These are phyloP conservation scores for Excoecaria cochinchinensis DNA, from an alignment of 345 rosid genomes.

Conservation along the genomic window DNA sequence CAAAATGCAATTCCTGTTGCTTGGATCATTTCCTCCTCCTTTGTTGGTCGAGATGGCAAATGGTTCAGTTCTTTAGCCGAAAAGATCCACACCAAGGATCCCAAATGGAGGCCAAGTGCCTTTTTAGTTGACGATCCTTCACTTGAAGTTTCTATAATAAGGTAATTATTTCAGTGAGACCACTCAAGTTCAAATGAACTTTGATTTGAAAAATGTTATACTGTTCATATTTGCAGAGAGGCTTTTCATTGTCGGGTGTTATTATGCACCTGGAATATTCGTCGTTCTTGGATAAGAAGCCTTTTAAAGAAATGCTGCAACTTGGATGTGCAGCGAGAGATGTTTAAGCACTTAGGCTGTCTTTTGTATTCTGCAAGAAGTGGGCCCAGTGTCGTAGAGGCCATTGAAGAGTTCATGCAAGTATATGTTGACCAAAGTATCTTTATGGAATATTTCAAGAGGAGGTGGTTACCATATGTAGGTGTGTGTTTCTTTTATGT, in stretches of 20 bases:
- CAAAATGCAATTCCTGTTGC: constrained; percentile 57
- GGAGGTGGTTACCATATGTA: constrained; percentile 43
- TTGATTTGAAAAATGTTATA: constrained; percentile 2
- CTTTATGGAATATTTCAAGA: constrained; percentile 49
- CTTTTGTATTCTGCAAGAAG: constrained; percentile 45
- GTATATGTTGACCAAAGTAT: constrained; percentile 47
- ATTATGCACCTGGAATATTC: constrained; percentile 46
- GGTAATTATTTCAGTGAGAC: constrained; percentile 25
- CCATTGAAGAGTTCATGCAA: constrained; percentile 51
- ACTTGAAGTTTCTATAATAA: constrained; percentile 38
- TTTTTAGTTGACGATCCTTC: constrained; percentile 50
- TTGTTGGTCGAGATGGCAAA: constrained; percentile 36
- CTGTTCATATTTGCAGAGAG: constrained; percentile 40
- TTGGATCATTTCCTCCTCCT: constrained; percentile 48
- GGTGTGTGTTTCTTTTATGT: constrained; percentile 33
- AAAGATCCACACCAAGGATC: constrained; percentile 44
- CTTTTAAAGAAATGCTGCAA: constrained; percentile 46
- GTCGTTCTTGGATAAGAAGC: constrained; percentile 53
- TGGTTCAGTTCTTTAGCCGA: constrained; percentile 50
- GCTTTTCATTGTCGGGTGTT: constrained; percentile 49
- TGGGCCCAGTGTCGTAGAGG: constrained; percentile 31
- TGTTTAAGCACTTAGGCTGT: constrained; percentile 49
- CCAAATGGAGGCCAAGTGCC: constrained; percentile 45
- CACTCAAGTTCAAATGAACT: constrained; percentile 4
- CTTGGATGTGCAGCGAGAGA: constrained; percentile 45